Conservation (phyloP, 164 flowering plant species). For the Macadamia integrifolia region DNA sequence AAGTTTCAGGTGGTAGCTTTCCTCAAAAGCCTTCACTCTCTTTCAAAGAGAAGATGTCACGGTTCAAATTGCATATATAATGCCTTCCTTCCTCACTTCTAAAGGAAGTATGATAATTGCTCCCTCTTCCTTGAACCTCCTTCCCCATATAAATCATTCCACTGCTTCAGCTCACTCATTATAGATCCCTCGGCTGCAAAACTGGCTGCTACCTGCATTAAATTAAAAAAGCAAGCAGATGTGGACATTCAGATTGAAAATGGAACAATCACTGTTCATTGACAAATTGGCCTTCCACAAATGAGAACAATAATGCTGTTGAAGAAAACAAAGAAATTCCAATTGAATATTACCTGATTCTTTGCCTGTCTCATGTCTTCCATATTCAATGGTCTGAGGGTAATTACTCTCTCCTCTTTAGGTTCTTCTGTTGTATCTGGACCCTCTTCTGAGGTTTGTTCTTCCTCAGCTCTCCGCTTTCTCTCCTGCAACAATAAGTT, state of each 20-base stretch:
- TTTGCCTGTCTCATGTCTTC: slow-evolving; percentile 54
- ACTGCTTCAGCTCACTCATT: slow-evolving; percentile 69
- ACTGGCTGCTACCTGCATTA: slow-evolving; percentile 65
- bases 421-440: not conserved
- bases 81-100: slow-evolving; percentile 2
- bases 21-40: not conserved
- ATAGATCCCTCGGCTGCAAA: slow-evolving; percentile 59
- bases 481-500: not conserved
- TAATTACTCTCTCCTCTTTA: not conserved
- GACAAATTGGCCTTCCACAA: not conserved
- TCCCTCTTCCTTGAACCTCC: slow-evolving; percentile 78
- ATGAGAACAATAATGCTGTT: too few relatives aligned
- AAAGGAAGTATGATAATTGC: slow-evolving; percentile 68
- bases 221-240: not conserved
- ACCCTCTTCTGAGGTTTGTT: not conserved
- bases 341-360: slow-evolving; percentile 33
- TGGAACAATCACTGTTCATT: not conserved
- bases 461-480: not conserved
- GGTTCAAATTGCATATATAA: not conserved
- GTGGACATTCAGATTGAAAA: not conserved
- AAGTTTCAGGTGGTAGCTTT: not conserved
- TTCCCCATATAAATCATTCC: slow-evolving; percentile 80
- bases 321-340: not conserved
- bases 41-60: not conserved
- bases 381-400: slow-evolving; percentile 9